Evolutionary conservation across 2,329 filamentous ascomycete genomes (phyloP).

Genomic region (Paecilomyces niveus): DNA sequence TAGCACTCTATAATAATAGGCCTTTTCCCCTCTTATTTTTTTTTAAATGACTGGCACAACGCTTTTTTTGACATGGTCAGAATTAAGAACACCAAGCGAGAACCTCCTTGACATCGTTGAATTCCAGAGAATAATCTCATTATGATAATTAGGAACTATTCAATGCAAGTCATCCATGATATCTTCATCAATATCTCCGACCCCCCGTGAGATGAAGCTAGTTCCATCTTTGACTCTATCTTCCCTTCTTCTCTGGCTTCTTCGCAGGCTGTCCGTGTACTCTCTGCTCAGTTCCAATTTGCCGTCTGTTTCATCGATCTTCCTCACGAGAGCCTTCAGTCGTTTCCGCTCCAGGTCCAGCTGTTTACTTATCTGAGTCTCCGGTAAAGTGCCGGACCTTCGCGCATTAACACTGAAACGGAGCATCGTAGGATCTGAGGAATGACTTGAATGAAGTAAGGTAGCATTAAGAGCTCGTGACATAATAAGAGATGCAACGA

Average conservation of each 20-base stretch:
- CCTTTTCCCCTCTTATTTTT: too few species aligned
- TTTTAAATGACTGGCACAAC: too few species aligned
- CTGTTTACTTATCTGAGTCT: slow-evolving; percentile 30
- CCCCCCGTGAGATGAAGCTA: slow-evolving; percentile 5
- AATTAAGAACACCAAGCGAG: not conserved
- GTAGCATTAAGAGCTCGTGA: slow-evolving; percentile 45
- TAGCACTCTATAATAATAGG: too few species aligned
- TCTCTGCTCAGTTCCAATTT: slow-evolving; percentile 53
- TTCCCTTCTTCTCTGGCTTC: slow-evolving; percentile 32
- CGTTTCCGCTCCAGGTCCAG: slow-evolving; percentile 45
- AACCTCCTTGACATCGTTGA: not conserved
- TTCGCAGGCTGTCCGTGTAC: slow-evolving; percentile 49
- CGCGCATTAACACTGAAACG: slow-evolving; percentile 41
- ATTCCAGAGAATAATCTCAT: not conserved
- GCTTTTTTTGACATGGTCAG: not conserved
- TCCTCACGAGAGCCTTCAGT: slow-evolving; percentile 44
- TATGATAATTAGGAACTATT: not conserved
- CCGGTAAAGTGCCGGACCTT: slow-evolving; percentile 26
- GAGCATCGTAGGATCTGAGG: slow-evolving; percentile 40
- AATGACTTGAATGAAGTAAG: slow-evolving; percentile 36
- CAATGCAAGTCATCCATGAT: slow-evolving; percentile 31
- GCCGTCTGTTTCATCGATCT: slow-evolving; percentile 48
- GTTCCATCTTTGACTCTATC: slow-evolving; percentile 11
- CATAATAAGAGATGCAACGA: slow-evolving; percentile 41
- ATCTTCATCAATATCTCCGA: slow-evolving; percentile 30